These are phyloP conservation scores for Sarocladium strictum DNA, from an alignment of 2,329 filamentous ascomycete genomes.

Conservation along the genomic window DNA sequence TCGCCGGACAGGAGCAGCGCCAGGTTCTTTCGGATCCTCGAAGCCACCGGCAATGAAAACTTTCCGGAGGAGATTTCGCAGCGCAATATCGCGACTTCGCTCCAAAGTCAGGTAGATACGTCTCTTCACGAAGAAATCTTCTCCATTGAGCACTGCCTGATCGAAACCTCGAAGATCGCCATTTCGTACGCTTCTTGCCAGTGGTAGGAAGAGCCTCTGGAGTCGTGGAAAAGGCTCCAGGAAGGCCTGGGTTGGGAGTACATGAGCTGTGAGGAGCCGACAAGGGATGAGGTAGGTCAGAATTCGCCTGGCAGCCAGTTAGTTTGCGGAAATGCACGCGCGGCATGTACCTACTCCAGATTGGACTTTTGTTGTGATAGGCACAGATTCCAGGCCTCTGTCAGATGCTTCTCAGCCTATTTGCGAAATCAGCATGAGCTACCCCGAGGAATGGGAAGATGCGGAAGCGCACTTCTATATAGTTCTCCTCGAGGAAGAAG, in stretches of 20 bases:
- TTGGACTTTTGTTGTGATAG: conserved; percentile 68
- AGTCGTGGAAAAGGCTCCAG: conserved; percentile 71
- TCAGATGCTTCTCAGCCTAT: conserved; percentile 73
- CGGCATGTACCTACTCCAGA: conserved; percentile 57
- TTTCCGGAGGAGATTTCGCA: conserved; percentile 87
- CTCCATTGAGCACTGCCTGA: conserved; percentile 68
- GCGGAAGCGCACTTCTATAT: conserved; percentile 70
- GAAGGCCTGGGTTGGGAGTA: conserved; percentile 67
- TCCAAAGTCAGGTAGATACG: conserved; percentile 95
- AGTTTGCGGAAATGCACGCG: neutral
- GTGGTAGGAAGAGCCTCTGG: conserved; percentile 69
- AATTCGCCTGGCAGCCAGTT: conserved; percentile 58
- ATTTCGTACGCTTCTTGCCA: conserved; percentile 71
- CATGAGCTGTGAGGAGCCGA: conserved; percentile 81
- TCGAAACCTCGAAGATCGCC: conserved; percentile 85
- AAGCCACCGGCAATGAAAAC: conserved; percentile 83
- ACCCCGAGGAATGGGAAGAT: no score
- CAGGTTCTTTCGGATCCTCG: conserved; percentile 67
- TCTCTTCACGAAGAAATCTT: conserved; percentile 88
- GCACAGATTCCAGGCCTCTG: conserved; percentile 76
- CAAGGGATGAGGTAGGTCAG: conserved; percentile 93
- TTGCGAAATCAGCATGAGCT: neutral
- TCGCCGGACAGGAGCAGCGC: conserved; percentile 54
- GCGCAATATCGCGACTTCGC: conserved; percentile 80
- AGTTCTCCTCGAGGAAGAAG: conserved; percentile 92